Evolutionary conservation across 148 eudicot genomes (phyloP), one percentile per base, ranked within the genome.

Genomic region (Salicornia ramosissima): DNA sequence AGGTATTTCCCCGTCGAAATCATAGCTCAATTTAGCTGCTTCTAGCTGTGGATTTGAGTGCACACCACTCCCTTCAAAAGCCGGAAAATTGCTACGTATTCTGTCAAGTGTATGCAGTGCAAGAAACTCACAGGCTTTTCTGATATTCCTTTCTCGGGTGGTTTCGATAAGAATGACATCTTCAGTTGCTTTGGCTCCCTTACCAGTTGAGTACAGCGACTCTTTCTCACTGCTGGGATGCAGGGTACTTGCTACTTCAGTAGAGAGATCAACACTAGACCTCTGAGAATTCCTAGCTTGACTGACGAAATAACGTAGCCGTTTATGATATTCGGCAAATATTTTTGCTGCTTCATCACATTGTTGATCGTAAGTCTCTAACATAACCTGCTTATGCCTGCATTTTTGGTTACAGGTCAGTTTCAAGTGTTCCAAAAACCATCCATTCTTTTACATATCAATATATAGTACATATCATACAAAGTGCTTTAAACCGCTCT

Each of bases 301-400:
- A 79, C 80, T 88, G 66, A 86, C 91, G 79, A 83, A 94, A 60
- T 82, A 45, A 19, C 88, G 77, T 54, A 94, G 84, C 56, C 99
- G 92, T 80, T 94, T 94, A 77, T 94, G 99, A 68, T 94, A 94
- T 78, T 94, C 99, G 7, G 92, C 78, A 91, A 88, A 94, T 73
- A 94, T 94, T 80, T 84, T 88, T 70, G 93, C 92, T 12, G 99
- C 99, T 81, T 94, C 99, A 73, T 94, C 97, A 80, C 91, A 83
- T 74, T 94, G 99, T 59, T 89, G 97, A 79, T 94, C 91, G 71
- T 94, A 90, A 63, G 91, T 79, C 80, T 91, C 97, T 82, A 90
- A 62, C 88, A 85, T 88, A 51, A 91, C 93, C 71, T 94, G 99
- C 74, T 89, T 94, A 75, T 94, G 99, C 91, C 99, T 94, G 89